Conservation (phyloP, 192 early-diverging fungal species). For the Endogone sp. region DNA sequence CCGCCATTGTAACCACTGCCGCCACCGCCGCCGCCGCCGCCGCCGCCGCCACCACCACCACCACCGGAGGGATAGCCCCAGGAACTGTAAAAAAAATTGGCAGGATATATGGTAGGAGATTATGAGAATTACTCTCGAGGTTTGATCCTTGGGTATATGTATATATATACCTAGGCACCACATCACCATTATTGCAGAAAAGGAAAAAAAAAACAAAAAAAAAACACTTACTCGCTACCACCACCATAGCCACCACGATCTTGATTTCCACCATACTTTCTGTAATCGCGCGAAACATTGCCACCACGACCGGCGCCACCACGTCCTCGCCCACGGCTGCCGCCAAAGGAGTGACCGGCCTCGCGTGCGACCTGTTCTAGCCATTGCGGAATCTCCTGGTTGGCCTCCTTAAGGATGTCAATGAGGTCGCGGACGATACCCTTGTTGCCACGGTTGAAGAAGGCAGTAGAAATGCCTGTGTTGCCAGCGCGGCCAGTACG, state of each 20-base stretch:
- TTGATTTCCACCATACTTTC: constrained; percentile 1
- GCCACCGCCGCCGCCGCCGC: constrained; percentile 1
- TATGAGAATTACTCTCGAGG: constrained; percentile 6
- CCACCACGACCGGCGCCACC: constrained; percentile 25
- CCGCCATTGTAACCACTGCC: constrained; percentile 11
- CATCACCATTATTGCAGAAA: too few relatives aligned
- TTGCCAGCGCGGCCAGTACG: constrained; percentile 96
- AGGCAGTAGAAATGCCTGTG: constrained; percentile 88
- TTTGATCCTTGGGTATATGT: neutral
- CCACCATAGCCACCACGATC: constrained; percentile 5
- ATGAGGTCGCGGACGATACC: constrained; percentile 80
- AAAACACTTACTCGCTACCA: constrained; percentile 11
- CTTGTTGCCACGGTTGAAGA: constrained; percentile 91
- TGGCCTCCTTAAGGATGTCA: constrained; percentile 88
- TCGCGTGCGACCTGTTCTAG: constrained; percentile 71
- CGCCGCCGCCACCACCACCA: constrained; percentile 1
- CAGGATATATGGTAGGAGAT: constrained; percentile 7
- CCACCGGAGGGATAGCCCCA: constrained; percentile 14
- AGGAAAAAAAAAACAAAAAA: constrained; percentile 6
- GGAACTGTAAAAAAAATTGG: constrained; percentile 11
- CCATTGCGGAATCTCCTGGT: constrained; percentile 90
- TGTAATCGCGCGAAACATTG: neutral
- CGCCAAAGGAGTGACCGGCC: constrained; percentile 21
- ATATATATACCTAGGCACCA: too few relatives aligned
- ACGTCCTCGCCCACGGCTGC: constrained; percentile 23